Evolutionary conservation across 78 protist genomes (phyloP), one percentile per base, ranked within the genome.

Genomic region (Fonticula alba): DNA sequence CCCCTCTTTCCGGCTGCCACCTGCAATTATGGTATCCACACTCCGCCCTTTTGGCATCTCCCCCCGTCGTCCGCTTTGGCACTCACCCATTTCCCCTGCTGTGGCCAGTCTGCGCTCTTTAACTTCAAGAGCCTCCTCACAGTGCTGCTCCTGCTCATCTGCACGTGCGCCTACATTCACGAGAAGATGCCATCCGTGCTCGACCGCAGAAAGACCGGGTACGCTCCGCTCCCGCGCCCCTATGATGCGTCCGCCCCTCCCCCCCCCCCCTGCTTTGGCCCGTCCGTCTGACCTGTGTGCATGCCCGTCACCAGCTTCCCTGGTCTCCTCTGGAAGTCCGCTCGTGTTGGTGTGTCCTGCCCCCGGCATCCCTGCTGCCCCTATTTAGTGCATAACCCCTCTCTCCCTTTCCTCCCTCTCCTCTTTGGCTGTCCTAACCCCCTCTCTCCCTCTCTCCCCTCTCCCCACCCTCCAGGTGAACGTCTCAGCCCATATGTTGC

Each of bases 41-140:
- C n/a, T n/a, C n/a, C n/a, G n/a, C n/a, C n/a, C n/a, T n/a, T n/a
- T n/a, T n/a, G n/a, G n/a, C n/a, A n/a, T n/a, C n/a, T n/a, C n/a
- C n/a, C n/a, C n/a, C n/a, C n/a, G n/a, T n/a, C n/a, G n/a, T n/a
- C n/a, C n/a, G n/a, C n/a, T n/a, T n/a, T n/a, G n/a, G n/a, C n/a
- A n/a, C n/a, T n/a, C n/a, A n/a, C n/a, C n/a, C n/a, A n/a, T n/a
- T n/a, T n/a, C n/a, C n/a, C n/a, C n/a, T n/a, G n/a, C n/a, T n/a
- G n/a, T n/a, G n/a, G n/a, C n/a, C 63, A 66, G 72, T 40, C 56
- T 3, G 72, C 72, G 40, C 20, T 66, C 3, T 55, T 66, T 63
- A 66, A 66, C 50, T 66, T 66, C 63, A 62, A 66, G 15, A n/a
- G 40, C 15, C 60, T 66, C 13, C 36, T 66, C 22, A 15, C 55